Base-by-base conservation (phyloP, 106 monocot species). In the Gastrodia elata region DNA sequence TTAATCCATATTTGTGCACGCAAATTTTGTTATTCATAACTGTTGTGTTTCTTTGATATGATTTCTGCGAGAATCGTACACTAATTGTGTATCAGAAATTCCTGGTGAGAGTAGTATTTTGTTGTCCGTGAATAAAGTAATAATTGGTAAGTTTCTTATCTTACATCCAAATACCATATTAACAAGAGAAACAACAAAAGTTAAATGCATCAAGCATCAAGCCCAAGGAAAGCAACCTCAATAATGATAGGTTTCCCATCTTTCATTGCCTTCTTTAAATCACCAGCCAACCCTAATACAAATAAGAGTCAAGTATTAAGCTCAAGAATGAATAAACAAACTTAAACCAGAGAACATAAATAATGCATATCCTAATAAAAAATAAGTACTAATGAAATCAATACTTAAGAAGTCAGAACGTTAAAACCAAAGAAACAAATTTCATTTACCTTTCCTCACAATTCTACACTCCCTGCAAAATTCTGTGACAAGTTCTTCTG, bases 241-340 rank as follows among this genome's bases (percentile, higher is more conserved):
- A 98, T 98, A 61, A 98, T 98, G 64, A 98, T 98, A 79, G 98
- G 93, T 73, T 98, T 98, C 82, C 98, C 98, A 88, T 98, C 98
- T 87, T 98, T 98, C 98, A 98, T 91, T 24, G 98, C 98, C 86
- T 98, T 98, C 88, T 98, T 98, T 58, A 98, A 79, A 81, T 98
- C 98, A 70, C 98, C 98, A 82, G 98, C 98, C 85, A 98, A 85
- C 16, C 98, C 98, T 98, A 80, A 13, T 14, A 59, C n/a, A 77
- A 72, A 68, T 67, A 38, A 33, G 20, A 37, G 6, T 36, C n/a
- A 9, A 36, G 16, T 35, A 67, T n/a, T 20, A 18, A 22, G 67
- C 38, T 22, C n/a, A 38, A 13, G 37, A 67, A 67, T 11, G 20
- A 38, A 67, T n/a, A 67, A 67, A 37, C 0, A 61, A 61, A 61